phyloP scores from a whole-genome alignment of 2,329 filamentous ascomycete genomes.

The Claviceps sp. region DNA sequence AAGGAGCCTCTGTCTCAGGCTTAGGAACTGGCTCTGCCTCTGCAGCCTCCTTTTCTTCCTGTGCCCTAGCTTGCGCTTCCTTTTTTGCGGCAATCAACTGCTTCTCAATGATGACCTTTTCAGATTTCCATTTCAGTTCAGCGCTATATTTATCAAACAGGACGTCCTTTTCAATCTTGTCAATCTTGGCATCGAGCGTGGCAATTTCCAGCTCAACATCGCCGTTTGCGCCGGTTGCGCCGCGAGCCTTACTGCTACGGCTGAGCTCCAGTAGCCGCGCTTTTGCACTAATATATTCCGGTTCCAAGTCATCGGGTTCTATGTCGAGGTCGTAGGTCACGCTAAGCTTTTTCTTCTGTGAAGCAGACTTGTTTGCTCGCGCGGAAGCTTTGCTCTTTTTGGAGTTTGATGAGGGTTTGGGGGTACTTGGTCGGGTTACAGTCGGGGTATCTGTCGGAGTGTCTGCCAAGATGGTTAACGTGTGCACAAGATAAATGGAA shows the following conservation, averaged over 20 bases:
- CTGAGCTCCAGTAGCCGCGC: slow-evolving; percentile 46
- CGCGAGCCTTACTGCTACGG: slow-evolving; percentile 10
- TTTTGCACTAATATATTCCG: slow-evolving; percentile 66
- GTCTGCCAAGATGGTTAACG: slow-evolving; percentile 21
- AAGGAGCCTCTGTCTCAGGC: slow-evolving; percentile 20
- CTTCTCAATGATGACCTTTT: slow-evolving; percentile 46
- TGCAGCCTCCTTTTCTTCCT: slow-evolving; percentile 6
- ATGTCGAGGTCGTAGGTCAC: slow-evolving; percentile 54
- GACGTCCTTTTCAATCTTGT: slow-evolving; percentile 63
- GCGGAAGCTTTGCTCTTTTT: slow-evolving; percentile 22
- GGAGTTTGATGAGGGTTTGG: slow-evolving; percentile 20
- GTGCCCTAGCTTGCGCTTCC: slow-evolving; percentile 13
- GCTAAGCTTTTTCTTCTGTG: slow-evolving; percentile 25
- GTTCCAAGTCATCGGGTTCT: slow-evolving; percentile 61
- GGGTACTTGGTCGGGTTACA: slow-evolving; percentile 36
- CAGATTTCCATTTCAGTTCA: slow-evolving; percentile 50
- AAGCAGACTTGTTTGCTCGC: slow-evolving; percentile 2
- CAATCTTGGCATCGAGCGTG: slow-evolving; percentile 60
- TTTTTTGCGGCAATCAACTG: slow-evolving; percentile 41
- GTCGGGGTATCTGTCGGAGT: slow-evolving; percentile 36
- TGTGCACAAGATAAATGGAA: neutral
- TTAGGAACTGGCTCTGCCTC: slow-evolving; percentile 11
- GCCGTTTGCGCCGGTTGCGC: slow-evolving; percentile 8
- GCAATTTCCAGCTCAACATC: slow-evolving; percentile 35
- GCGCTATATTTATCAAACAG: slow-evolving; percentile 57